Percentiles rank a stretch among this genome's conserved stretches.
phyloP scores from a whole-genome alignment of 345 rosid genomes.

The Chamaenerion angustifolium region DNA sequence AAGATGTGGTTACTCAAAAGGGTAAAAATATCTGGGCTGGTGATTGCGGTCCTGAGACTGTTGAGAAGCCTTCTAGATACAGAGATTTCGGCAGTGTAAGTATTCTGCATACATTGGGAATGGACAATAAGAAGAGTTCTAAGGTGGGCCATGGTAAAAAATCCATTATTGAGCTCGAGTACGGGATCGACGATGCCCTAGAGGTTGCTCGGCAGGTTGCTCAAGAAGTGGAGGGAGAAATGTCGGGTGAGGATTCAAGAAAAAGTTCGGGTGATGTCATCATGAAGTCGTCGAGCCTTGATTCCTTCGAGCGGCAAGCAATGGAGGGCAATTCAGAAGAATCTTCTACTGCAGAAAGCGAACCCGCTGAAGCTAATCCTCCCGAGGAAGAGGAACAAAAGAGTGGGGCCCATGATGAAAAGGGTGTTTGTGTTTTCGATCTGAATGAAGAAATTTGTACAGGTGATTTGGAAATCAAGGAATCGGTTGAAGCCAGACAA shows the following conservation, averaged over 20 bases:
- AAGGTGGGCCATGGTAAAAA: slow-evolving; percentile 27
- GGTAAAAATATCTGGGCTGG: slow-evolving; percentile 17
- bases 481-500: slow-evolving; percentile 33
- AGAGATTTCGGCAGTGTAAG: slow-evolving; percentile 24
- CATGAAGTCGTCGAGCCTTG: slow-evolving; percentile 30
- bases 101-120: slow-evolving; percentile 22
- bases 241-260: slow-evolving; percentile 40
- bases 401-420: slow-evolving; percentile 40
- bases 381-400: slow-evolving; percentile 18
- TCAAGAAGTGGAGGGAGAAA: slow-evolving; percentile 83
- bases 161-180: slow-evolving; percentile 47
- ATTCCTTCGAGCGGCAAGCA: slow-evolving; percentile 29
- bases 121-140: slow-evolving; percentile 17
- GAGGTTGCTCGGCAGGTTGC: slow-evolving; percentile 90
- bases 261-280: slow-evolving; percentile 34
- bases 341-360: slow-evolving; percentile 18
- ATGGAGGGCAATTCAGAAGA: slow-evolving; percentile 22
- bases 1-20: slow-evolving; percentile 14
- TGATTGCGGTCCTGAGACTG: slow-evolving; percentile 23
- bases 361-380: slow-evolving; percentile 25
- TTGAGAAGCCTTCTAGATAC: slow-evolving; percentile 23
- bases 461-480: slow-evolving; percentile 53
- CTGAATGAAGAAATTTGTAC: slow-evolving; percentile 70
- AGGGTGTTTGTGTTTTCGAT: slow-evolving; percentile 54
- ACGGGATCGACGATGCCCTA: slow-evolving; percentile 78